Evolutionary conservation across 2,329 filamentous ascomycete species (phyloP), one percentile per base, ranked within the genome.

Genomic region (Talaromyces sp.): DNA sequence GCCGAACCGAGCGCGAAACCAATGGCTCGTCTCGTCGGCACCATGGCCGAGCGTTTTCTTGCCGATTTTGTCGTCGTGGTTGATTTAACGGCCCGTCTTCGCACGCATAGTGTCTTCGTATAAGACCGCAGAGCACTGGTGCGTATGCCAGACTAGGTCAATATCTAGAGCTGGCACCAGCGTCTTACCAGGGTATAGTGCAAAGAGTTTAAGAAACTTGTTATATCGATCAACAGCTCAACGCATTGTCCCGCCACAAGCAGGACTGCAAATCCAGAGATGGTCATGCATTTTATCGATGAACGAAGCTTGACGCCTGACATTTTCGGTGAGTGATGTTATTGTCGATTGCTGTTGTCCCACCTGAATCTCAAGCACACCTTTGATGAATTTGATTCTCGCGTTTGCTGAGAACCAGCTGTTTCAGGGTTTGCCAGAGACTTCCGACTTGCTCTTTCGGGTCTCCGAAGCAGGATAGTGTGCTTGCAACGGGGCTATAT

Each of bases 141-240:
- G 79, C 0, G 80, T 82, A 57, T 81, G 78, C 80, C 80, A 82
- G 0, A 74, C 74, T 0, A 82, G 70, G 65, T 82, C 80, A 19
- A 82, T 75, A 65, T 81, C 79, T 4, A 80, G 68, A 0, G 79
- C 81, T 0, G 80, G 80, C 2, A 81, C 79, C 3, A 79, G 66
- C 15, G 73, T 75, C 10, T 31, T 71, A 6, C 63, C 63, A 5
- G 71, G 70, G 61, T 77, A 69, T 0, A 69, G 63, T 37, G 68
- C 70, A 45, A 80, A 67, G 3, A 82, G 72, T 10, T 68, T 68
- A 43, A 80, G 68, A 63, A 81, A 81, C 35, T 74, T 73, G 15
- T 67, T 66, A 65, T 83, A 83, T 2, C 81, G 76, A 2, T 69
- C 67, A 2, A 77, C 69, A 3, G 76, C 74, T 8, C 78, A 74